Conservation (phyloP, 1,139 yeast genomes). For the Saccharomycopsis hybrid region DNA sequence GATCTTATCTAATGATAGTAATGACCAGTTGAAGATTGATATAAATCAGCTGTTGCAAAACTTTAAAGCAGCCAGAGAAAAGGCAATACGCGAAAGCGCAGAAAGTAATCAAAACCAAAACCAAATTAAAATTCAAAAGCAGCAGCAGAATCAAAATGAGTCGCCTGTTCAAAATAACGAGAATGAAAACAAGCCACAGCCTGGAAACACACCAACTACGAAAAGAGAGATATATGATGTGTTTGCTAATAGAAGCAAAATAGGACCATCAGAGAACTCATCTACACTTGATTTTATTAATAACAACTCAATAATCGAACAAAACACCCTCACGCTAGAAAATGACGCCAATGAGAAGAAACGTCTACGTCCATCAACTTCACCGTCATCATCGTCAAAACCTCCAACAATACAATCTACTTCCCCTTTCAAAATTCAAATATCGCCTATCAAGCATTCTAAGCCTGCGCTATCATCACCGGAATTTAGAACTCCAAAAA, state of each 20-base stretch:
- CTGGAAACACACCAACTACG: conserved; percentile 10
- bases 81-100: background rate
- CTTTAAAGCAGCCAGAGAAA: background rate
- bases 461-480: background rate
- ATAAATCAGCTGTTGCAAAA: conserved; percentile 11
- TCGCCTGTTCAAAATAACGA: background rate
- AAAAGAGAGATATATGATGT: conserved; percentile 12
- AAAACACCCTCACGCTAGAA: conserved; percentile 12
- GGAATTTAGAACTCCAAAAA: conserved; percentile 12
- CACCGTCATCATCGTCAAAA: background rate
- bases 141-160: background rate
- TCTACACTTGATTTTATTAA: background rate
- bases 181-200: background rate
- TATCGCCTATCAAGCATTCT: conserved; percentile 13
- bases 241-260: conserved; percentile 7
- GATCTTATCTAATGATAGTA: conserved; percentile 7
- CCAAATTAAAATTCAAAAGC: background rate
- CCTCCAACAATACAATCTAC: background rate
- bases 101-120: no score
- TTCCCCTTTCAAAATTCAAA: conserved; percentile 11
- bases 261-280: background rate
- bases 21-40: conserved; percentile 2
- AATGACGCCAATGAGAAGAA: background rate
- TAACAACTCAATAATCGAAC: conserved; percentile 14
- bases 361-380: background rate